Evolutionary conservation across 306 rosid species (phyloP), one percentile per base, ranked within the genome.

Genomic region (Geum urbanum): DNA sequence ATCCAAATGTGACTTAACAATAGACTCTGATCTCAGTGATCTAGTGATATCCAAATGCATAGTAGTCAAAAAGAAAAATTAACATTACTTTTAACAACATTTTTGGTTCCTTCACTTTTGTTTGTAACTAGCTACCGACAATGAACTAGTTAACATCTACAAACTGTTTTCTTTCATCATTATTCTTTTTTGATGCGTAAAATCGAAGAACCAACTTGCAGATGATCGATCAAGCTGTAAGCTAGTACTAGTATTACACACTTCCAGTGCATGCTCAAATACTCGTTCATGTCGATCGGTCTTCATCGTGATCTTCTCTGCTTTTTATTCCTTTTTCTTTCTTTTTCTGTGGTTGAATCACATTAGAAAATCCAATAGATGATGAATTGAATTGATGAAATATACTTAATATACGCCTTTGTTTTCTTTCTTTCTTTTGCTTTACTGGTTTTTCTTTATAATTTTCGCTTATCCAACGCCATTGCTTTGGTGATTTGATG

Each of bases 401-500:
- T 56, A 39, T 7, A 2, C 24, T 56, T 22, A 16, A 56, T 6
- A 56, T 22, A 55, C 3, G 16, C 46, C 53, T 66, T 32, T 66
- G 9, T 22, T 9, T 8, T 32, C 0, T 1, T 7, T 74, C 39
- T 63, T 7, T 12, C 20, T 12, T 60, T 67, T 50, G 18, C 54
- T 41, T 54, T 49, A 5, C 9, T 70, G 37, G 37, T 37, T 12
- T 19, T 15, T 58, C 66, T 56, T 66, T 27, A 37, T 45, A 40
- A 18, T 46, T 67, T 35, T 66, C 24, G 27, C 37, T 32, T 32
- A 32, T 32, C 37, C 37, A 32, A 32, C 37, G 37, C 37, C 37
- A 32, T 37, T 14, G 45, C 73, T 72, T 72, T 60, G 73, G 16
- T 60, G 43, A 64, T 54, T 18, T 41, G 48, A 67, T 49, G 66